phyloP scores from a whole-genome alignment of 805 yeast genomes.

The Pichia sporocuriosa region DNA sequence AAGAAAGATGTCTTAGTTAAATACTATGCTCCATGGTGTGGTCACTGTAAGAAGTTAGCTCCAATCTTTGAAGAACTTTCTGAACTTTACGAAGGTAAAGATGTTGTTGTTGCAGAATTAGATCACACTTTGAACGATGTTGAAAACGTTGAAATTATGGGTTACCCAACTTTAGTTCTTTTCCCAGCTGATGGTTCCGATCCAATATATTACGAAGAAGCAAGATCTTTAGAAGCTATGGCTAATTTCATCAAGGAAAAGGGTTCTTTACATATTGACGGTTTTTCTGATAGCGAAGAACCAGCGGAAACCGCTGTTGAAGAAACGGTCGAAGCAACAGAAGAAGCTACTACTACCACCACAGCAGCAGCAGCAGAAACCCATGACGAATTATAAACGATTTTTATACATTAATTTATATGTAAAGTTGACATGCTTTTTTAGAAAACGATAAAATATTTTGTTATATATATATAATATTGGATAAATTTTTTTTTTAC shows the following conservation, averaged over 20 bases:
- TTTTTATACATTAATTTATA: background rate
- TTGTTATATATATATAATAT: background rate
- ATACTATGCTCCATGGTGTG: slow-evolving; percentile 98
- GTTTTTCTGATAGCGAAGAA: slow-evolving; percentile 20
- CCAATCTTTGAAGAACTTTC: slow-evolving; percentile 88
- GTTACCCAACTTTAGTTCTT: slow-evolving; percentile 88
- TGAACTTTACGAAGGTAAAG: slow-evolving; percentile 48
- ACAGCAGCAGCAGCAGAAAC: slow-evolving; percentile 24
- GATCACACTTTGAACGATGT: slow-evolving; percentile 92
- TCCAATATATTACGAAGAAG: slow-evolving; percentile 61
- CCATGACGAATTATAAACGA: slow-evolving; percentile 18
- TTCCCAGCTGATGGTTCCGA: slow-evolving; percentile 77
- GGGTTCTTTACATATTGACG: slow-evolving; percentile 62
- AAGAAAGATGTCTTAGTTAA: slow-evolving; percentile 73
- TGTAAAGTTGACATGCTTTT: background rate
- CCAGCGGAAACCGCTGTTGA: background rate
- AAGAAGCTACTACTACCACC: slow-evolving; percentile 20
- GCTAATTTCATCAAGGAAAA: slow-evolving; percentile 63
- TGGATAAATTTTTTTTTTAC: background rate
- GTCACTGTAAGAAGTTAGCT: slow-evolving; percentile 88
- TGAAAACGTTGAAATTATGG: slow-evolving; percentile 61
- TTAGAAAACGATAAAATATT: background rate
- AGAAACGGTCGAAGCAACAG: slow-evolving; percentile 8
- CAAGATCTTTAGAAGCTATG: slow-evolving; percentile 68
- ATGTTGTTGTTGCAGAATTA: slow-evolving; percentile 71